phyloP scores from a whole-genome alignment of 1,284 basidiomycete genomes.

The Sporisorium exsertum region DNA sequence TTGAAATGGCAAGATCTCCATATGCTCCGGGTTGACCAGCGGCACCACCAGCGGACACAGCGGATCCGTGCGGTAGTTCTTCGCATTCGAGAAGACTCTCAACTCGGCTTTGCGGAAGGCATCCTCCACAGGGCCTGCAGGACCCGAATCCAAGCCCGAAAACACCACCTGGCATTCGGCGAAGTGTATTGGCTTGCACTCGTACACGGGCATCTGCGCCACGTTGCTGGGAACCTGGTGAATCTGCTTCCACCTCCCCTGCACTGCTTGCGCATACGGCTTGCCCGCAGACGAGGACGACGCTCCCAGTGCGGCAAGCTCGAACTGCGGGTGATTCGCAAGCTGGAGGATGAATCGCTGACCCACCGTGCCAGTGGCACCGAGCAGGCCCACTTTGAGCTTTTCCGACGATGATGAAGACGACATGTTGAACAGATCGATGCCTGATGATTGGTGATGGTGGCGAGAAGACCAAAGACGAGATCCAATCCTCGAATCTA shows the following conservation, averaged over 20 bases:
- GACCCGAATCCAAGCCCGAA: conserved; percentile 93
- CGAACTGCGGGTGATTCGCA: conserved; percentile 89
- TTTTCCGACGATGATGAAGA: conserved; percentile 55
- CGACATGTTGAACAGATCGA: conserved; percentile 1
- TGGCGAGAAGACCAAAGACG: not conserved
- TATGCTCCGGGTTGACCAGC: conserved; percentile 89
- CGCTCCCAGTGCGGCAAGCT: conserved; percentile 87
- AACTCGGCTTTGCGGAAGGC: conserved; percentile 89
- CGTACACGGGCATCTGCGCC: conserved; percentile 79
- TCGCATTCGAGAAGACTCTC: conserved; percentile 97
- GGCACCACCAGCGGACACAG: conserved; percentile 97
- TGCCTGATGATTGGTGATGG: conserved; percentile 1
- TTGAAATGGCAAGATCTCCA: conserved; percentile 87
- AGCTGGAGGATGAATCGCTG: conserved; percentile 86
- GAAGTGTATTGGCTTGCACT: conserved; percentile 84
- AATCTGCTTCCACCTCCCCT: conserved; percentile 86
- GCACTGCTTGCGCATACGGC: conserved; percentile 79
- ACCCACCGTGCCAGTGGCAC: conserved; percentile 81
- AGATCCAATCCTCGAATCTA: conserved; percentile 1
- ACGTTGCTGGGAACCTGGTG: conserved; percentile 80
- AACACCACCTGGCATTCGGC: conserved; percentile 88
- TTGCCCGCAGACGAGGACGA: conserved; percentile 89
- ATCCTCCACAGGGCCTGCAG: conserved; percentile 91
- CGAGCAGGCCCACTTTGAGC: conserved; percentile 90
- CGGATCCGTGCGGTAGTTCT: conserved; percentile 93